phyloP scores from a whole-genome alignment of 2,329 filamentous ascomycete species.

The Trichoderma arundinaceum region DNA sequence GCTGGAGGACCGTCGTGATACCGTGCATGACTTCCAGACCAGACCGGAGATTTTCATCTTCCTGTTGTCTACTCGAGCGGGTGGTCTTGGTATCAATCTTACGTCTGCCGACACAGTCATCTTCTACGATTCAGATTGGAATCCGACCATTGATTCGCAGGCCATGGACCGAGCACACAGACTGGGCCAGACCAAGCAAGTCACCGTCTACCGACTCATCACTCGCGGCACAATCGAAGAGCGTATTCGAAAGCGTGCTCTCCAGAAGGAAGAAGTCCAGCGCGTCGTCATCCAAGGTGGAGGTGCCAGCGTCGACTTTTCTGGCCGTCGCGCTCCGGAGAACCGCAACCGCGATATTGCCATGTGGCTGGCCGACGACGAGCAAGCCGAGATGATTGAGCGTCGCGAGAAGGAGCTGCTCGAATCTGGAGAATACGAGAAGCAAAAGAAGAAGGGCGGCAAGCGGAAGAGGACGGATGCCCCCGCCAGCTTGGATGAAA shows the following conservation, averaged over 20 bases:
- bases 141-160: slow-evolving; percentile 97
- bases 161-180: slow-evolving; percentile 99
- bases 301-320: slow-evolving; percentile 93
- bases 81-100: slow-evolving; percentile 97
- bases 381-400: slow-evolving; percentile 93
- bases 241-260: slow-evolving; percentile 91
- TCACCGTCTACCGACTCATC: slow-evolving; percentile 97
- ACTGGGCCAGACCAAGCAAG: slow-evolving; percentile 92
- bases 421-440: slow-evolving; percentile 71
- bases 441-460: slow-evolving; percentile 66
- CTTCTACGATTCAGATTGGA: slow-evolving; percentile 99
- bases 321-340: slow-evolving; percentile 82
- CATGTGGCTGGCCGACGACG: slow-evolving; percentile 97
- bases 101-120: slow-evolving; percentile 97
- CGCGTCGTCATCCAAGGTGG: slow-evolving; percentile 95
- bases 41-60: slow-evolving; percentile 96
- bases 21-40: slow-evolving; percentile 95
- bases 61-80: slow-evolving; percentile 91
- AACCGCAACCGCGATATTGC: slow-evolving; percentile 98
- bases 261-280: slow-evolving; percentile 99
- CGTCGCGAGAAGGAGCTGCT: slow-evolving; percentile 86
- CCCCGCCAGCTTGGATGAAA: slow-evolving; percentile 80
- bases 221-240: slow-evolving; percentile 97
- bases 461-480: slow-evolving; percentile 61
- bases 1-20: slow-evolving; percentile 94